Percentiles rank a stretch among this genome's conserved stretches.
phyloP scores from a whole-genome alignment of 1,284 basidiomycete genomes.

The Rhodotorula glutinis region DNA sequence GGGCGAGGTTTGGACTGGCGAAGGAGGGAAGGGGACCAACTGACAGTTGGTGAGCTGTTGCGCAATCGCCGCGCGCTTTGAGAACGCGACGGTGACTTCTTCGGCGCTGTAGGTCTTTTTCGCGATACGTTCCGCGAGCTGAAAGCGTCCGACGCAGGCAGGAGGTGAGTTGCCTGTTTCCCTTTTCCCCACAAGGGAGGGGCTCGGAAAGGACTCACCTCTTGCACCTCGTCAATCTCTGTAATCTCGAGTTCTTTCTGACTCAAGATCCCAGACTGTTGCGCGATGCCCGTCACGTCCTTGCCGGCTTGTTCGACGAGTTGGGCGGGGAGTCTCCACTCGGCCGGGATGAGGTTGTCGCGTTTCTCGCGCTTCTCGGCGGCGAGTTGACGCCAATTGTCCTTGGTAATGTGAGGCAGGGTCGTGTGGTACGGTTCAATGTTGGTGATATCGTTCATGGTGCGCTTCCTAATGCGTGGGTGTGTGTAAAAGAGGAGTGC shows the following conservation, averaged over 20 bases:
- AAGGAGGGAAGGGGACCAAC: no score
- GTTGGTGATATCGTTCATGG: neutral
- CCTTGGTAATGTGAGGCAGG: slow-evolving; percentile 4
- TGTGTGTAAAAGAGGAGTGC: neutral
- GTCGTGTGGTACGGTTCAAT: slow-evolving; percentile 6
- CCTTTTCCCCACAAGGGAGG: neutral
- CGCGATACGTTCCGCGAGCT: slow-evolving; percentile 46
- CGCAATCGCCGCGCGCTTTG: slow-evolving; percentile 46
- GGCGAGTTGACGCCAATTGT: slow-evolving; percentile 5
- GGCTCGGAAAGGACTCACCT: slow-evolving; percentile 3
- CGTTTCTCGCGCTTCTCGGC: slow-evolving; percentile 1
- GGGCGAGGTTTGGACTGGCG: no score
- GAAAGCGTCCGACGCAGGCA: no score
- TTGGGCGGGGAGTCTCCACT: neutral
- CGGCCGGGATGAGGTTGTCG: slow-evolving; percentile 5
- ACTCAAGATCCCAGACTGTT: slow-evolving; percentile 1
- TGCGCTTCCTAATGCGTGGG: neutral
- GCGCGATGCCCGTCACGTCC: slow-evolving; percentile 5
- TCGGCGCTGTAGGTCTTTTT: slow-evolving; percentile 40
- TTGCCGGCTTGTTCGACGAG: neutral
- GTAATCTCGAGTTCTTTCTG: slow-evolving; percentile 23
- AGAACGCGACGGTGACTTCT: slow-evolving; percentile 45
- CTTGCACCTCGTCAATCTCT: slow-evolving; percentile 28
- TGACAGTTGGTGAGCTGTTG: slow-evolving; percentile 44
- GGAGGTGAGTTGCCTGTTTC: no score